Evolutionary conservation across 345 rosid species (phyloP).

Genomic region (Eucalyptus tenuipes): DNA sequence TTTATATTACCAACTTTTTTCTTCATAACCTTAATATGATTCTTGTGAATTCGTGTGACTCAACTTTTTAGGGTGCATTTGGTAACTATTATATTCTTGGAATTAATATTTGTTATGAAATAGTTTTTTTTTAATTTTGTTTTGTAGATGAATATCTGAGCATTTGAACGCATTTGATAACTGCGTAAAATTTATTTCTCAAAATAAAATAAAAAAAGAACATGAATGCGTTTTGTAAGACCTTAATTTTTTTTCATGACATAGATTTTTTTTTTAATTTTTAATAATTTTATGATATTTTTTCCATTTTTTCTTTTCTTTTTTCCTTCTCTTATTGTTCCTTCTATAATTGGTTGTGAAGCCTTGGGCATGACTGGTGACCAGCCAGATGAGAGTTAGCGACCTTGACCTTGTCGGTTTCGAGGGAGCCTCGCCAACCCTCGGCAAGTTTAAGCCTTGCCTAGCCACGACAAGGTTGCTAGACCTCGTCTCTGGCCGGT

Average conservation of each 20-base stretch:
- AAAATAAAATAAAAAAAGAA: rapidly evolving
- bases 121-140: rapidly evolving
- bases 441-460: rapidly evolving
- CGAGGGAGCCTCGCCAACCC: rapidly evolving
- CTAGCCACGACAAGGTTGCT: rapidly evolving
- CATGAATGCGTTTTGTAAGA: too few species aligned
- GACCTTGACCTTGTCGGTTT: rapidly evolving
- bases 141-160: rapidly evolving
- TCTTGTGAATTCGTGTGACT: not conserved
- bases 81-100: not conserved
- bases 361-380: too few species aligned
- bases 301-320: too few species aligned
- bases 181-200: rapidly evolving
- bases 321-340: too few species aligned
- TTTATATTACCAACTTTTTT: not conserved
- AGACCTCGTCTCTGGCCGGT: rapidly evolving
- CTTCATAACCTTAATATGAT: not conserved
- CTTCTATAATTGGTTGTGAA: rapidly evolving
- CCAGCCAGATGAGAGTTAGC: rapidly evolving
- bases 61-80: rapidly evolving
- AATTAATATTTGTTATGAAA: too few species aligned
- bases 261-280: rapidly evolving
- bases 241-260: too few species aligned
- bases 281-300: too few species aligned
- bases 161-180: rapidly evolving